Conservation (phyloP, 768 basidiomycete genomes). For the Boletellus sp. region DNA sequence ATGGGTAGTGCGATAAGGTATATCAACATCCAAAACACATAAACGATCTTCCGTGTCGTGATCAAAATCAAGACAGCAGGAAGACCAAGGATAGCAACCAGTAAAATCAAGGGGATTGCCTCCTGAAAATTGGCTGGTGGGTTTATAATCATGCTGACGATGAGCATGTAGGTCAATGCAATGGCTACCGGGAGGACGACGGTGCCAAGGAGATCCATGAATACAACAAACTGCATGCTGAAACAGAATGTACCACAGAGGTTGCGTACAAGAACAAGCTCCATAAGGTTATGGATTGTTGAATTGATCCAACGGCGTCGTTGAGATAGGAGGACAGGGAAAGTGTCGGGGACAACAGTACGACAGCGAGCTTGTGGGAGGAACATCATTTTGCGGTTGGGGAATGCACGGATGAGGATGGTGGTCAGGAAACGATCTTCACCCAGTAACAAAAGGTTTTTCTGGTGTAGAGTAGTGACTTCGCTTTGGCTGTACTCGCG, state of each 20-base stretch:
- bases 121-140: conserved; percentile 87
- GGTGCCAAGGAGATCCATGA: conserved; percentile 93
- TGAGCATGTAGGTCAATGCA: conserved; percentile 80
- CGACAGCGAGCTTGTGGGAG: conserved; percentile 92
- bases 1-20: conserved; percentile 90
- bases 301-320: conserved; percentile 99
- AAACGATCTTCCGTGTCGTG: conserved; percentile 91
- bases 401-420: conserved; percentile 93
- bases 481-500: conserved; percentile 95
- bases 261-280: conserved; percentile 93
- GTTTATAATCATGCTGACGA: conserved; percentile 71
- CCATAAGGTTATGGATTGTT: conserved; percentile 99
- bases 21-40: conserved; percentile 97
- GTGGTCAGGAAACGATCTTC: conserved; percentile 99
- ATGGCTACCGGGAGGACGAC: conserved; percentile 95
- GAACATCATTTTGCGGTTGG: conserved; percentile 99
- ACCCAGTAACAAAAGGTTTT: conserved; percentile 92
- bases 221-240: conserved; percentile 99
- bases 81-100: conserved; percentile 88
- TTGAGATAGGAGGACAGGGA: conserved; percentile 89
- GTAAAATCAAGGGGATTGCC: conserved; percentile 89
- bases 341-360: conserved; percentile 95
- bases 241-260: conserved; percentile 99
- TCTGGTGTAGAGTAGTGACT: conserved; percentile 94
- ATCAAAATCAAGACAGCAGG: conserved; percentile 90